Evolutionary conservation across 768 basidiomycete genomes (phyloP).

Genomic region (Cantharellus cinnabarinus): DNA sequence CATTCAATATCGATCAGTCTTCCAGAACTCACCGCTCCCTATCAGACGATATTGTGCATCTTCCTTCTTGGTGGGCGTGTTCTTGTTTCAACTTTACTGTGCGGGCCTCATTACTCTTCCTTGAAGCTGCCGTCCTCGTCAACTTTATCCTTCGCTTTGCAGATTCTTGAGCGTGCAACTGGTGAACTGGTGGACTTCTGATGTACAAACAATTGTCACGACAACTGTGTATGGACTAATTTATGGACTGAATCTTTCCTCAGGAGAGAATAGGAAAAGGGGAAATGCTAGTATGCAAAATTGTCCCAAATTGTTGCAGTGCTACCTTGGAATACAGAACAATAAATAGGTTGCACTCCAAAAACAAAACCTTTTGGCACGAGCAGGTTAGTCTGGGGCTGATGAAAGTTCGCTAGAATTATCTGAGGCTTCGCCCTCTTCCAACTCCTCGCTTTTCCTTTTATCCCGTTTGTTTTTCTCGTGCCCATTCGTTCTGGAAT

Average conservation of each 20-base stretch:
- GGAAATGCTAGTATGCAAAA: not conserved
- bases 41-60: slow-evolving; percentile 61
- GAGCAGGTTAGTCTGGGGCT: not conserved
- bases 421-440: not conserved
- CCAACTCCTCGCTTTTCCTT: not conserved
- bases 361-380: not conserved
- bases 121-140: slow-evolving; percentile 54
- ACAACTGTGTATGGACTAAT: not conserved
- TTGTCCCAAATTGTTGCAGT: not conserved
- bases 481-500: not conserved
- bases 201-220: not conserved
- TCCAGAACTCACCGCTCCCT: slow-evolving; percentile 4
- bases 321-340: no score
- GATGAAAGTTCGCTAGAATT: not conserved
- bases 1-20: not conserved
- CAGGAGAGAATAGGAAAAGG: not conserved
- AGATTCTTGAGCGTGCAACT: slow-evolving; percentile 5
- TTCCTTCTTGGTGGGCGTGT: slow-evolving; percentile 46
- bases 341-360: not conserved
- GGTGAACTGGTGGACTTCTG: not conserved
- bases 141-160: slow-evolving; percentile 76
- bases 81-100: not conserved
- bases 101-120: slow-evolving; percentile 9
- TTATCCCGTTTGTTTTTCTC: not conserved
- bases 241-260: not conserved